Evolutionary conservation across 2,329 filamentous ascomycete species (phyloP).

Genomic region (Phaeophleospora eucalypticola): DNA sequence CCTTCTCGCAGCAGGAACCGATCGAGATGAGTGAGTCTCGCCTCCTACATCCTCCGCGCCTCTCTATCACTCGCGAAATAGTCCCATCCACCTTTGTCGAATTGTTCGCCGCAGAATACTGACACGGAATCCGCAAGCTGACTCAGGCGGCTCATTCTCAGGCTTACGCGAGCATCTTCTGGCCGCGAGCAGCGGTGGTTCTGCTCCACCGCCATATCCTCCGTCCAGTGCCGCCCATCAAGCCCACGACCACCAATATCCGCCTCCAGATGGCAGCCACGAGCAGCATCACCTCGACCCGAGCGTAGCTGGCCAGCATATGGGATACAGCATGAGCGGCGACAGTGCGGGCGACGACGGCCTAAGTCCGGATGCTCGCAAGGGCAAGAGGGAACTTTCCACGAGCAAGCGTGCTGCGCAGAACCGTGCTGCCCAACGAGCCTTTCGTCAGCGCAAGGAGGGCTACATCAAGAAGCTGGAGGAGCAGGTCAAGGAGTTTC

Average conservation of each 20-base stretch:
- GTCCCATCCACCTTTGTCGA: no score
- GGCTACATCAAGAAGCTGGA: constrained; percentile 97
- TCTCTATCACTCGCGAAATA: no score
- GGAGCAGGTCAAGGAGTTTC: constrained; percentile 80
- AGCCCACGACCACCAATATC: constrained; percentile 34
- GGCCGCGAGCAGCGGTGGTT: constrained; percentile 42
- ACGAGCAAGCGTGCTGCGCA: constrained; percentile 95
- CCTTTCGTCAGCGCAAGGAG: constrained; percentile 96
- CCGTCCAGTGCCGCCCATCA: constrained; percentile 28
- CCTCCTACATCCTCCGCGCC: constrained; percentile 3
- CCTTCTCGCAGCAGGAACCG: constrained; percentile 26
- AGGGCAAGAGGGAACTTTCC: constrained; percentile 85
- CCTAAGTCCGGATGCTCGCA: constrained; percentile 60
- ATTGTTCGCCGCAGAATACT: no score
- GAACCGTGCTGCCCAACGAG: constrained; percentile 90
- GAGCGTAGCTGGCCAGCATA: constrained; percentile 50
- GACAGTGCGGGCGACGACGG: constrained; percentile 46
- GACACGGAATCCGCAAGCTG: constrained; percentile 6
- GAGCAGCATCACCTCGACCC: constrained; percentile 54
- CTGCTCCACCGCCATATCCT: constrained; percentile 39
- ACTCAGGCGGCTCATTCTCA: constrained; percentile 28
- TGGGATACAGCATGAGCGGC: constrained; percentile 45
- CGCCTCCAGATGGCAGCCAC: constrained; percentile 38
- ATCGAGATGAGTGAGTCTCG: constrained; percentile 41
- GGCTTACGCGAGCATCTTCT: constrained; percentile 62